Base-by-base conservation (phyloP, 2,329 filamentous ascomycete genomes). In the Atkinsonella hypoxylon region DNA sequence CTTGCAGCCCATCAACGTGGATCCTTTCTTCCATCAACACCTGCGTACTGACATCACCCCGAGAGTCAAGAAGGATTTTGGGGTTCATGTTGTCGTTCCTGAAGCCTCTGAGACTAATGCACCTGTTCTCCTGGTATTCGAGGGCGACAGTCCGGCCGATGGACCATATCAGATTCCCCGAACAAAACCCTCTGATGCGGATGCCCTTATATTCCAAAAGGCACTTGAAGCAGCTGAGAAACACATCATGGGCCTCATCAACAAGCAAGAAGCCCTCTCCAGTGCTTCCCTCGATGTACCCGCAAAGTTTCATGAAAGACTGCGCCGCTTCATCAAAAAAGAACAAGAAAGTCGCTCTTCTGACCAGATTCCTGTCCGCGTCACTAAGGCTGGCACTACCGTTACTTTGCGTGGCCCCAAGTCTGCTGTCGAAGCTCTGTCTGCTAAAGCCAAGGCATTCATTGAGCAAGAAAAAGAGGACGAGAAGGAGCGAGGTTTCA, bases 401-500 rank as follows among this genome's bases (percentile, higher is more conserved):
- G 76, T 91, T 53, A 84, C 80, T 43, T 77, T 96, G 53, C 85
- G 87, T 53, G 91, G 91, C 20, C 90, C 89, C 20, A 71, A 78
- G 45, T 79, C 81, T 17, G 78, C 79, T 20, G 88, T 95, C 3
- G 79, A 86, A 48, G 78, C 81, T 2, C 76, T 97, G 39, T 76
- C 79, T 31, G 69, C 76, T 36, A 93, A 90, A 72, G 81, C 95
- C 49, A 69, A 79, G 52, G 79, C 79, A 7, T 97, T 95, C 62
- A 75, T 97, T 20, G 83, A 85, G 62, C 85, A 94, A 64, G 89
- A 95, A 68, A 87, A 90, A 71, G 79, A 88, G 65, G 90, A 97
- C 54, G 91, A 97, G 68, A 87, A 93, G 64, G 91, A 97, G 70
- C 87, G 91, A 53, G 89, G 88, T 43, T 94, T 90, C 69, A 89